Percentiles rank a stretch among this genome's conserved stretches.
Evolutionary conservation across 2,329 filamentous ascomycete species (phyloP).

Genomic region (Massarina eburnea): DNA sequence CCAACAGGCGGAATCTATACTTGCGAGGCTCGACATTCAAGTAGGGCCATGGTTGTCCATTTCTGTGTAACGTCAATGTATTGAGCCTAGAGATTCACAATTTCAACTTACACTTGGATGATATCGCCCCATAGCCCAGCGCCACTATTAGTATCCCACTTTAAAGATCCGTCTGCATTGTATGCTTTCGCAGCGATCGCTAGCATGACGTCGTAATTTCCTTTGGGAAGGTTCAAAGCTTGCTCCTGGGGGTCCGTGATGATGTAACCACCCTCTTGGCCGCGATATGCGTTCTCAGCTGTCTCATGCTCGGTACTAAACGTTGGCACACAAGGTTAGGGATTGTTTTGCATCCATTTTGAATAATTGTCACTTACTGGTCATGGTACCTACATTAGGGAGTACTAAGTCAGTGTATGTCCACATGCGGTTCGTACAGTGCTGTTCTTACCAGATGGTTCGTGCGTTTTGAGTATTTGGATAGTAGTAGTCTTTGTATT

Average conservation of each 20-base stretch:
- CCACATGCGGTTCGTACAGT: too few relatives aligned
- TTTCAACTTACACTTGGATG: slow-evolving; percentile 51
- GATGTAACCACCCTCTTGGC: slow-evolving; percentile 60
- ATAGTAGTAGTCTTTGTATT: slow-evolving; percentile 66
- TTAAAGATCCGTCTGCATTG: slow-evolving; percentile 53
- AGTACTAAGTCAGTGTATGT: slow-evolving; percentile 29
- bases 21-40: slow-evolving; percentile 60
- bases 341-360: background rate
- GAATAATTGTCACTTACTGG: too few relatives aligned
- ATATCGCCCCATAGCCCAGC: slow-evolving; percentile 58
- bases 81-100: background rate
- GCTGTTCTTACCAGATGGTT: slow-evolving; percentile 62
- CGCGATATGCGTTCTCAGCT: slow-evolving; percentile 58
- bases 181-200: slow-evolving; percentile 56
- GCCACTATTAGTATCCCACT: slow-evolving; percentile 49
- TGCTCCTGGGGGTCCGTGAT: slow-evolving; percentile 55
- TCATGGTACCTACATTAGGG: too few relatives aligned
- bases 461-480: slow-evolving; percentile 58
- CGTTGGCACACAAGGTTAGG: slow-evolving; percentile 28
- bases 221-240: slow-evolving; percentile 52
- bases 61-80: slow-evolving; percentile 28
- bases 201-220: slow-evolving; percentile 57
- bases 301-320: slow-evolving; percentile 49
- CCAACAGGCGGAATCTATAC: slow-evolving; percentile 59
- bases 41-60: slow-evolving; percentile 62